Percentiles rank a stretch among this genome's conserved stretches.
Conservation (phyloP, 2,329 filamentous ascomycete genomes). For the Herpotrichia juniperi region DNA sequence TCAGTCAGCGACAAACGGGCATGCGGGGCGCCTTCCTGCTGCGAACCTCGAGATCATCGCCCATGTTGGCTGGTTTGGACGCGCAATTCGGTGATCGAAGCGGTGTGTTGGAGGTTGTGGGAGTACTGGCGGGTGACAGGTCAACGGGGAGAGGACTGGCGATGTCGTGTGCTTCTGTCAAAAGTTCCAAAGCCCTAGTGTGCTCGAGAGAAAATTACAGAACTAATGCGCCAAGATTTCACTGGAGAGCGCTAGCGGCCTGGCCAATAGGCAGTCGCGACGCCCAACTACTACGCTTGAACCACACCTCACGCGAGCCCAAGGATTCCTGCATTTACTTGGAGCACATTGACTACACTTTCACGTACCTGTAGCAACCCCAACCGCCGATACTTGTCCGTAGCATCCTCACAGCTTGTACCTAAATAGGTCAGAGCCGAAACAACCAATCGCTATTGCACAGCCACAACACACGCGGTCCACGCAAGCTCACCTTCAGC, state of each 20-base stretch:
- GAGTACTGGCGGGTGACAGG: background rate
- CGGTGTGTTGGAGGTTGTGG: background rate
- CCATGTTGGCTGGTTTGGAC: slow-evolving; percentile 29
- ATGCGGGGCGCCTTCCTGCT: slow-evolving; percentile 23
- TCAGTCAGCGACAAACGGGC: slow-evolving; percentile 32
- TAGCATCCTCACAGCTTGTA: background rate
- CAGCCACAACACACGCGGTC: slow-evolving; percentile 1
- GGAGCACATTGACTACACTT: background rate
- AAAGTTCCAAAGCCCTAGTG: background rate
- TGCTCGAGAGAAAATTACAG: background rate
- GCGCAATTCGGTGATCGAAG: background rate
- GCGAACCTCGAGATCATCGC: slow-evolving; percentile 51
- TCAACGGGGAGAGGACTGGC: background rate
- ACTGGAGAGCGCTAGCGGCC: background rate
- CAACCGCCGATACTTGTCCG: background rate
- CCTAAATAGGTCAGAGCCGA: background rate
- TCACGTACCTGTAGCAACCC: no score
- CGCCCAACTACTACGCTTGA: background rate
- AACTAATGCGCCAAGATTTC: background rate
- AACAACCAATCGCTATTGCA: background rate
- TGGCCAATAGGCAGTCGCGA: background rate
- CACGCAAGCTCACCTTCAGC: background rate
- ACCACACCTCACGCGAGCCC: slow-evolving; percentile 1
- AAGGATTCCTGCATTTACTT: background rate
- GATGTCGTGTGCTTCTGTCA: slow-evolving; percentile 1